Conservation (phyloP, 164 flowering plant species). For the Liquidambar formosana region DNA sequence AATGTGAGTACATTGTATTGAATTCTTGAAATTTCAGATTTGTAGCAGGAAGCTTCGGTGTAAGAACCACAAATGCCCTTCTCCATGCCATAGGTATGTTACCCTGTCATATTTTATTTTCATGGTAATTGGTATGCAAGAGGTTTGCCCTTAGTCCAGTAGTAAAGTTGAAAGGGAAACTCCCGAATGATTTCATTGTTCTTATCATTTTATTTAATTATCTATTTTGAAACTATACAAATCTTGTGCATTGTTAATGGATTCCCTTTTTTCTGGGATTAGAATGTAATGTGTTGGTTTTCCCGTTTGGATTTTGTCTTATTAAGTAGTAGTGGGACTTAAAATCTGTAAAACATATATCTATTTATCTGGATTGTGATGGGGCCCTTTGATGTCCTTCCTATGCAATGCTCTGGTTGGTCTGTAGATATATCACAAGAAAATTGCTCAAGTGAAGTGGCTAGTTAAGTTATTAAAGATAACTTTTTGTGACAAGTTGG, state of each 20-base stretch:
- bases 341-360: no score
- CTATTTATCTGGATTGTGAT: no score
- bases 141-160: not conserved
- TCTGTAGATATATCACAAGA: no score
- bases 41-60: slow-evolving; percentile 89
- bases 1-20: slow-evolving; percentile 1
- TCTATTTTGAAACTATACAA: not conserved
- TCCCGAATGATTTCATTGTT: not conserved
- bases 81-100: slow-evolving; percentile 86
- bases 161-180: not conserved
- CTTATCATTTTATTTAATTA: not conserved
- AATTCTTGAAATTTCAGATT: slow-evolving; percentile 44
- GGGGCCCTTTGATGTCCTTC: no score
- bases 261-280: not conserved
- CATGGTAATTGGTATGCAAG: not conserved
- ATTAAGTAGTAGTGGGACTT: no score
- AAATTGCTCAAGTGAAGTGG: no score
- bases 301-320: no score
- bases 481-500: not conserved
- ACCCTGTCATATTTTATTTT: not conserved
- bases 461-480: not conserved
- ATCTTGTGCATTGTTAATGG: not conserved
- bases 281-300: no score
- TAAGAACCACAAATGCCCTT: slow-evolving; percentile 90
- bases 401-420: no score